A percentile compares a stretch with the other conserved stretches of the same genome.
These are phyloP conservation scores for Fusarium sp. DNA, from an alignment of 2,329 filamentous ascomycete species.

Conservation along the genomic window DNA sequence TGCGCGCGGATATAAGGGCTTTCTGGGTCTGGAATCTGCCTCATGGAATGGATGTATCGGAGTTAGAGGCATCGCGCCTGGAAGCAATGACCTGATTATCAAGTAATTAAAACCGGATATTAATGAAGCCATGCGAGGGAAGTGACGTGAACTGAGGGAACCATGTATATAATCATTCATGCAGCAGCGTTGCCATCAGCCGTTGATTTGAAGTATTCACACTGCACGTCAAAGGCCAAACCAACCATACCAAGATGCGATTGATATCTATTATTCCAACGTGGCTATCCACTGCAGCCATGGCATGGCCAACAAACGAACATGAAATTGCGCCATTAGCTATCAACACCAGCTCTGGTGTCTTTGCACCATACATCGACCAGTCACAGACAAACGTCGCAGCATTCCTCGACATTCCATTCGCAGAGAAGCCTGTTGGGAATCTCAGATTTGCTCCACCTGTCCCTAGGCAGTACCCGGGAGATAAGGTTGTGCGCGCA, in stretches of 20 bases:
- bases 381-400: constrained; percentile 15
- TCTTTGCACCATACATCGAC: constrained; percentile 24
- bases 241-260: constrained; percentile 4
- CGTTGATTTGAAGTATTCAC: not conserved
- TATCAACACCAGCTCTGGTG: constrained; percentile 36
- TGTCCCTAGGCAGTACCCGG: not conserved
- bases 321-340: rapidly evolving
- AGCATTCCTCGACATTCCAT: constrained; percentile 37
- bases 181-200: not conserved
- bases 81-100: not conserved
- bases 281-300: rapidly evolving
- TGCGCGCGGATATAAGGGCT: constrained; percentile 3
- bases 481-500: not conserved
- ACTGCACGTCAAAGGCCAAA: not conserved
- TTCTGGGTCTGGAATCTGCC: not conserved
- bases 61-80: not conserved
- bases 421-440: constrained; percentile 27
- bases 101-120: not conserved
- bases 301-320: not conserved
- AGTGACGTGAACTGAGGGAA: rapidly evolving
- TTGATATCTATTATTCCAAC: not conserved
- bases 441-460: constrained; percentile 30
- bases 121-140: not conserved
- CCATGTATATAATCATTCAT: not conserved
- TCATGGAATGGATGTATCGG: constrained; percentile 18